These are phyloP conservation scores for Pisolithus thermaeus DNA, from an alignment of 1,284 basidiomycete genomes.

Conservation along the genomic window DNA sequence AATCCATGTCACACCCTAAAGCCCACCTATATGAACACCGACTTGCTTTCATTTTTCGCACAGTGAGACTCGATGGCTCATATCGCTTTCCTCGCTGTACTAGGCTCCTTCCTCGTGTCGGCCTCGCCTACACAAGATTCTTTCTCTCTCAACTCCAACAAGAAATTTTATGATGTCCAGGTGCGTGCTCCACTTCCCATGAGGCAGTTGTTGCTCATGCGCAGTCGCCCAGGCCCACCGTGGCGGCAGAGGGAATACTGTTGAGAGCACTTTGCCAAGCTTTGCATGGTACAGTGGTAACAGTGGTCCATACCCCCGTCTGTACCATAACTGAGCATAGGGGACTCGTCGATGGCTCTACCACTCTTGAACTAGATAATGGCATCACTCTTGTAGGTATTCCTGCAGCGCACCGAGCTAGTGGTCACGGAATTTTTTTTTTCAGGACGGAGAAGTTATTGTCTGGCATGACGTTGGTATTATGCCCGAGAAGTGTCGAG, in stretches of 20 bases:
- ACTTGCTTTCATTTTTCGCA: neutral
- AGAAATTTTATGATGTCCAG: conserved; percentile 40
- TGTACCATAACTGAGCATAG: conserved; percentile 27
- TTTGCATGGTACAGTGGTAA: conserved; percentile 58
- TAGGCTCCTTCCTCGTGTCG: conserved; percentile 11
- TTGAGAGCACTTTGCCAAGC: conserved; percentile 64
- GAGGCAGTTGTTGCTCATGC: neutral
- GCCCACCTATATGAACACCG: conserved; percentile 9
- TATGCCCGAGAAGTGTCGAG: conserved; percentile 54
- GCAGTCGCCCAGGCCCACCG: conserved; percentile 57
- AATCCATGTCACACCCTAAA: conserved; percentile 9
- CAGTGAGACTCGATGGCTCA: conserved; percentile 11
- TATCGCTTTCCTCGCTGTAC: conserved; percentile 3
- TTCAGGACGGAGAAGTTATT: conserved; percentile 63
- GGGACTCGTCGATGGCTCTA: conserved; percentile 69
- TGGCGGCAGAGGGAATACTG: conserved; percentile 66
- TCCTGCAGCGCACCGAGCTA: neutral
- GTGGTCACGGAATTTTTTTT: conserved; percentile 8
- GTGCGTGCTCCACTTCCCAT: conserved; percentile 21
- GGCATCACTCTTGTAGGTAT: conserved; percentile 58
- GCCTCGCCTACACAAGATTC: conserved; percentile 26
- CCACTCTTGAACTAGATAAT: conserved; percentile 74
- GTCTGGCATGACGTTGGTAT: conserved; percentile 79
- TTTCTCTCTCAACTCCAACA: conserved; percentile 11
- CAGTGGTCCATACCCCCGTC: conserved; percentile 1